Conservation (phyloP, 371 early-diverging fungal genomes). For the Nematocida parisii region DNA sequence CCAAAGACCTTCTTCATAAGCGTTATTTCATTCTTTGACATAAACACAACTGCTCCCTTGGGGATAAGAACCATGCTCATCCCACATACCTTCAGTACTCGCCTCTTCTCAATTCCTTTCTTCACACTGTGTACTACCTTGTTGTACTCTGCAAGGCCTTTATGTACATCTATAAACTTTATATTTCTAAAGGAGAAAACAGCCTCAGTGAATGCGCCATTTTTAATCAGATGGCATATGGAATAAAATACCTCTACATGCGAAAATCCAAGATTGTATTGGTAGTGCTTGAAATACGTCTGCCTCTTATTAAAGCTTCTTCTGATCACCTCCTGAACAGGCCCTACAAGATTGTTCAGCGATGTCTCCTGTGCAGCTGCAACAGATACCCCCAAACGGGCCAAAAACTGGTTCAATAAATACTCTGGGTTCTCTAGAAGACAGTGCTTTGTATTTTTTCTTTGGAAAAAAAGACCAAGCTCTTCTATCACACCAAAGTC, state of each 20-base stretch:
- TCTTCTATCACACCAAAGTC: slow-evolving; percentile 45
- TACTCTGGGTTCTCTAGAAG: slow-evolving; percentile 31
- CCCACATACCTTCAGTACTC: not conserved
- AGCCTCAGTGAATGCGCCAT: slow-evolving; percentile 26
- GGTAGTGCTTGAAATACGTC: slow-evolving; percentile 36
- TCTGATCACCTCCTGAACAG: slow-evolving; percentile 11
- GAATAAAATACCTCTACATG: slow-evolving; percentile 47
- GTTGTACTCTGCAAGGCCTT: slow-evolving; percentile 20
- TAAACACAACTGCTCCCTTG: not conserved
- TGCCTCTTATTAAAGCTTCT: not conserved
- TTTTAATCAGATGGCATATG: slow-evolving; percentile 27
- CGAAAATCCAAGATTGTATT: slow-evolving; percentile 42
- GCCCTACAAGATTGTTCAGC: slow-evolving; percentile 18
- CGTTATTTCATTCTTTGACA: slow-evolving; percentile 28
- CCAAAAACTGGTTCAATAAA: slow-evolving; percentile 51
- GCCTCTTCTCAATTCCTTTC: slow-evolving; percentile 18
- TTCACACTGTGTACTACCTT: slow-evolving; percentile 5
- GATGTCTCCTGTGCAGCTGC: slow-evolving; percentile 32
- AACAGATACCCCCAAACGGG: slow-evolving; percentile 35
- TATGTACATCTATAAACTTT: not conserved
- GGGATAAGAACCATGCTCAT: slow-evolving; percentile 32
- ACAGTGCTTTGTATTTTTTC: slow-evolving; percentile 15
- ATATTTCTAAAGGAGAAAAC: slow-evolving; percentile 47
- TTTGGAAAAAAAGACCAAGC: slow-evolving; percentile 41
- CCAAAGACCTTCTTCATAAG: slow-evolving; percentile 46